phyloP scores from a whole-genome alignment of 2,329 filamentous ascomycete genomes.

The Aspergillus awamori region DNA sequence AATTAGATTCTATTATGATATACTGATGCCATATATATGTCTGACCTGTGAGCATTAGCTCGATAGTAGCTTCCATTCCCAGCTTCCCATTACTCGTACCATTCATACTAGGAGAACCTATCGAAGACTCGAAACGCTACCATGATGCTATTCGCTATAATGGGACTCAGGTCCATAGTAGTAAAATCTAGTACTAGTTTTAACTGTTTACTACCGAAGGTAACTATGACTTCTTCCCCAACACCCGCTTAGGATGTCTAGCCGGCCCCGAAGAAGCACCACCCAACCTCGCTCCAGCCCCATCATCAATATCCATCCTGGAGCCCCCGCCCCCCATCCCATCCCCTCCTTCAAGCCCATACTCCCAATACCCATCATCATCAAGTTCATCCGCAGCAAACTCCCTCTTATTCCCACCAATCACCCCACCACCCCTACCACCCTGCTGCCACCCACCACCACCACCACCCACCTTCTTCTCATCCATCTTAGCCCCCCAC shows the following conservation, averaged over 20 bases:
- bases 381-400: slow-evolving; percentile 41
- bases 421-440: slow-evolving; percentile 14
- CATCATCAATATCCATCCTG: slow-evolving; percentile 47
- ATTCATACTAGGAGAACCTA: neutral
- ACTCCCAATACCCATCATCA: slow-evolving; percentile 42
- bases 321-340: slow-evolving; percentile 26
- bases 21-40: neutral
- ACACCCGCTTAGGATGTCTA: slow-evolving; percentile 40
- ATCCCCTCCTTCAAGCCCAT: slow-evolving; percentile 33
- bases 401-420: slow-evolving; percentile 45
- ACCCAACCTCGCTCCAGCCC: slow-evolving; percentile 30
- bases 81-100: neutral
- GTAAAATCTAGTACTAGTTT: neutral
- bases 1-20: slow-evolving; percentile 17
- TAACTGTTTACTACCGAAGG: neutral
- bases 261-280: slow-evolving; percentile 17
- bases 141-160: neutral
- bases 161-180: neutral
- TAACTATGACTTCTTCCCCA: slow-evolving; percentile 38
- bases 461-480: neutral
- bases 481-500: slow-evolving; percentile 21
- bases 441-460: slow-evolving; percentile 16
- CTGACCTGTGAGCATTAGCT: neutral
- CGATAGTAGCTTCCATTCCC: too few species aligned
- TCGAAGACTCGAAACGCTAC: neutral